phyloP scores from a whole-genome alignment of 139 green algal genomes.

The Chlorella sp. region DNA sequence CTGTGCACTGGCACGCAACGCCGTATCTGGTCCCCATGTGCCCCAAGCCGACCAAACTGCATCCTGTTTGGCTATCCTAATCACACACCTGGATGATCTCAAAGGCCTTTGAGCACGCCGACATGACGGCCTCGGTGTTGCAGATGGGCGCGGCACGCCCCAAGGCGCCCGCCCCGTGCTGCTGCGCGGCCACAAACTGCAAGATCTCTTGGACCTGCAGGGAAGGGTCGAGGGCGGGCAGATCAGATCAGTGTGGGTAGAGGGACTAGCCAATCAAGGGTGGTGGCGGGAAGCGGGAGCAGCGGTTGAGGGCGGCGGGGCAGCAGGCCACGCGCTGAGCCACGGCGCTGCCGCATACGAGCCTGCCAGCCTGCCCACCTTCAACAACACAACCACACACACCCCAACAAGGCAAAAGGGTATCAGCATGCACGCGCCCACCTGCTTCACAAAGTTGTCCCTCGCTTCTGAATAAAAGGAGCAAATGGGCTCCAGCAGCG shows the following conservation, averaged over 20 bases:
- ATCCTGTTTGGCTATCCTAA: too few species aligned
- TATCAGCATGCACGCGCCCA: background rate
- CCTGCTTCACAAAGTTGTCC: constrained; percentile 32
- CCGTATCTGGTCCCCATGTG: too few species aligned
- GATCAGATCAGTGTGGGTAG: background rate
- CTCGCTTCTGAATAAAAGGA: background rate
- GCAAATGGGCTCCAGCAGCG: constrained; percentile 15
- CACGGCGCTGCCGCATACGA: background rate
- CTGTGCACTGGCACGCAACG: too few species aligned
- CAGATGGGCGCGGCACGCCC: constrained; percentile 5
- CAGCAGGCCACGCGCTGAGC: too few species aligned
- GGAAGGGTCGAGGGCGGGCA: background rate
- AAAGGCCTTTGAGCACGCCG: constrained; percentile 20
- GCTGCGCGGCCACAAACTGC: background rate
- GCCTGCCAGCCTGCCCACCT: background rate
- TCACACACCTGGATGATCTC: constrained; percentile 22
- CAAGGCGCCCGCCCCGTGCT: background rate
- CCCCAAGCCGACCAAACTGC: too few species aligned
- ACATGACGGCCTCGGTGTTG: constrained; percentile 12
- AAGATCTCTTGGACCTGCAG: constrained; percentile 25
- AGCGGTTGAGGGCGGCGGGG: too few species aligned
- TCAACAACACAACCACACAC: background rate
- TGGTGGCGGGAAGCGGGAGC: too few species aligned
- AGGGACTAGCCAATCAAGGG: too few species aligned
- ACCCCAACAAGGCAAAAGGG: background rate